A percentile compares a stretch with the other conserved stretches of the same genome.
phyloP scores from a whole-genome alignment of 2,329 filamentous ascomycete genomes.

The Beauveria brongniartii region DNA sequence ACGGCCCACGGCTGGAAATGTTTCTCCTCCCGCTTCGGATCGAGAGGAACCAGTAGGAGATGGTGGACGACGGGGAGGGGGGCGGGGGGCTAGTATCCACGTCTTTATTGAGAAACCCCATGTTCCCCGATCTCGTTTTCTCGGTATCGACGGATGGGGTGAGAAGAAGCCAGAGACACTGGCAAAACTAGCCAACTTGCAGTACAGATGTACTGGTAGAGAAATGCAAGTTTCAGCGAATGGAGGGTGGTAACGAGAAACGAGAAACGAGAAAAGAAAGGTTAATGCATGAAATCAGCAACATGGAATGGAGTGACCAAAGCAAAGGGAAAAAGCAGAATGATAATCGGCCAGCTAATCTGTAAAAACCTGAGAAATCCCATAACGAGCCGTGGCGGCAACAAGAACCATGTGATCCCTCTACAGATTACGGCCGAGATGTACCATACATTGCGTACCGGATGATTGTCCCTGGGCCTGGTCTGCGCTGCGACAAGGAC shows the following conservation, averaged over 20 bases:
- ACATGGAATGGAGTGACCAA: not conserved
- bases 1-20: too few species aligned
- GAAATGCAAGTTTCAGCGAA: not conserved
- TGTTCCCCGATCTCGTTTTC: not conserved
- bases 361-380: not conserved
- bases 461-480: too few species aligned
- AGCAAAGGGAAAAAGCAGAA: not conserved
- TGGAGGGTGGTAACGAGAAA: not conserved
- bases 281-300: constrained; percentile 6
- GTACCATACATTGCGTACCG: too few species aligned
- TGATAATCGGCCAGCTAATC: not conserved
- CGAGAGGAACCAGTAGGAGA: not conserved
- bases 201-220: too few species aligned
- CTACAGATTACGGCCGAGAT: too few species aligned
- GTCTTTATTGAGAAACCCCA: not conserved
- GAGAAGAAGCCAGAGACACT: too few species aligned
- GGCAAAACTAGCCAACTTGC: too few species aligned
- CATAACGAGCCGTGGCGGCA: not conserved
- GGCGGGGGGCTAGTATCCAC: not conserved
- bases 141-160: too few species aligned
- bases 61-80: not conserved
- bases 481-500: too few species aligned
- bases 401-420: not conserved
- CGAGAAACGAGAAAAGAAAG: not conserved
- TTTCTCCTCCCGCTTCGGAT: not conserved